These are phyloP conservation scores for Picochlorum sp. DNA, from an alignment of 139 green algal genomes.

Conservation along the genomic window DNA sequence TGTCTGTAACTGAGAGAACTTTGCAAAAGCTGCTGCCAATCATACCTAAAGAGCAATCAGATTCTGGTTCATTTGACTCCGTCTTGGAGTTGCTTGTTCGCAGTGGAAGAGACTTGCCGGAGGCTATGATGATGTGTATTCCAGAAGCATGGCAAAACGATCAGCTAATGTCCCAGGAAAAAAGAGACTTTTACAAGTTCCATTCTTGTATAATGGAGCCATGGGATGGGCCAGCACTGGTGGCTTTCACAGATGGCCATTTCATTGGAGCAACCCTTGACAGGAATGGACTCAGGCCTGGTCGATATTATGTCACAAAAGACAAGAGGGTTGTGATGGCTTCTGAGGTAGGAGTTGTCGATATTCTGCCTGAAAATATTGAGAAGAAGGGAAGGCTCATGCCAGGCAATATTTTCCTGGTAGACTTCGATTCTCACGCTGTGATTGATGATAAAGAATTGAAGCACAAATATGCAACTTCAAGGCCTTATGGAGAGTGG, in stretches of 20 bases:
- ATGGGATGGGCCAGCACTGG: slow-evolving; percentile 91
- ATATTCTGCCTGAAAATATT: slow-evolving; percentile 73
- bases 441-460: slow-evolving; percentile 71
- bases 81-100: slow-evolving; percentile 85
- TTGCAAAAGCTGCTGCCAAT: slow-evolving; percentile 76
- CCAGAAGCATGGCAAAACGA: slow-evolving; percentile 93
- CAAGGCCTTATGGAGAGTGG: slow-evolving; percentile 79
- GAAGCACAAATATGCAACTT: slow-evolving; percentile 57
- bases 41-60: slow-evolving; percentile 67
- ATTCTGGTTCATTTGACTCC: slow-evolving; percentile 79
- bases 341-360: slow-evolving; percentile 85
- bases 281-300: slow-evolving; percentile 91
- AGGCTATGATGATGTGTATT: slow-evolving; percentile 97
- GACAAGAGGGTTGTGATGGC: slow-evolving; percentile 53
- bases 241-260: slow-evolving; percentile 87
- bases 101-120: slow-evolving; percentile 68
- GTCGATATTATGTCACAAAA: slow-evolving; percentile 92
- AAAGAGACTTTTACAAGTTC: slow-evolving; percentile 88
- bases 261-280: slow-evolving; percentile 92
- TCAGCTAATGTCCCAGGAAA: slow-evolving; percentile 62
- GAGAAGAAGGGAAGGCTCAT: slow-evolving; percentile 84
- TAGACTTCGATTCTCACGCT: slow-evolving; percentile 84
- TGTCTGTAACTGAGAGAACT: slow-evolving; percentile 59
- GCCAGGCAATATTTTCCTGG: slow-evolving; percentile 93
- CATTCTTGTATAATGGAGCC: slow-evolving; percentile 90